Evolutionary conservation across 2,329 filamentous ascomycete species (phyloP).

Genomic region (Cladophialophora immunda): DNA sequence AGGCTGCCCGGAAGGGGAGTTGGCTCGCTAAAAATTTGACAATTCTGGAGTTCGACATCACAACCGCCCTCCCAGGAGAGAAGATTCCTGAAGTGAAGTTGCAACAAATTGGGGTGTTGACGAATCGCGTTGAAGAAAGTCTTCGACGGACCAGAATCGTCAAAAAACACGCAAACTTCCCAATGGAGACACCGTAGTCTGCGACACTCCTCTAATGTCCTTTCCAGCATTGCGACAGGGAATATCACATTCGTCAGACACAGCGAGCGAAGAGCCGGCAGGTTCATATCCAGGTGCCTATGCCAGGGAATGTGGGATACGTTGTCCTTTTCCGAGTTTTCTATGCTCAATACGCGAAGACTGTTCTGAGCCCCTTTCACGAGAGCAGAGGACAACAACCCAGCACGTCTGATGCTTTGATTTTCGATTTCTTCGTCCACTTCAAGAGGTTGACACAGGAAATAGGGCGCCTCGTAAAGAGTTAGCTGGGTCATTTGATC

Average conservation of each 20-base stretch:
- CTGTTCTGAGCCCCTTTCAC: not conserved
- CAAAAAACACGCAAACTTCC: not conserved
- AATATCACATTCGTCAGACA: not conserved
- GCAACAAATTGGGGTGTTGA: slow-evolving; percentile 2
- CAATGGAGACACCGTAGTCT: not conserved
- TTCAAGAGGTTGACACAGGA: too few species aligned
- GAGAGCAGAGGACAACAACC: not conserved
- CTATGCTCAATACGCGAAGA: not conserved
- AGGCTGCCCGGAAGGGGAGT: not conserved
- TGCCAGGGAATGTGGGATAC: not conserved
- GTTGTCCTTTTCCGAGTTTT: not conserved
- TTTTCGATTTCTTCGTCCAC: not conserved
- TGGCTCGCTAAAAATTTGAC: not conserved
- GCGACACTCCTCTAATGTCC: not conserved
- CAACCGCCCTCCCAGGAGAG: not conserved
- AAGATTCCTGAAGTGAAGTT: not conserved
- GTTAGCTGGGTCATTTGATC: not conserved
- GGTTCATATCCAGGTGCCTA: not conserved
- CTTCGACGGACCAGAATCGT: not conserved
- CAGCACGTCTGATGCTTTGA: not conserved
- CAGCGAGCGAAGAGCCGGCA: not conserved
- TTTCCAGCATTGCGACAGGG: not conserved
- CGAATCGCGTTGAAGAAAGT: slow-evolving; percentile 11
- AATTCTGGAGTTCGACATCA: not conserved
- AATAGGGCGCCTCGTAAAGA: not conserved